Evolutionary conservation across 164 flowering plant species (phyloP), one percentile per base, ranked within the genome.

Genomic region (Kalanchoe fedtschenkoi): DNA sequence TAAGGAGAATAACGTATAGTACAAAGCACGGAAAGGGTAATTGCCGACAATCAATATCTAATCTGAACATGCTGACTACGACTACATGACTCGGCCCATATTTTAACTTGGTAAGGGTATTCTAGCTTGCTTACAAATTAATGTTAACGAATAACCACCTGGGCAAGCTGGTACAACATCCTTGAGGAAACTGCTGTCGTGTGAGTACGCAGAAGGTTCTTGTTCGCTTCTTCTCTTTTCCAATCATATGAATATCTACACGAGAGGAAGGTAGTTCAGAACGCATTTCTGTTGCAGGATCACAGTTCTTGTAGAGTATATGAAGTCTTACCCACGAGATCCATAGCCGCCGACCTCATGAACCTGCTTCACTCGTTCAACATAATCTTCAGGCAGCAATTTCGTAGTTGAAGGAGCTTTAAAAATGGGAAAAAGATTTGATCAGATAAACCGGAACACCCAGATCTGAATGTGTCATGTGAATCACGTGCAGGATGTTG

Each of bases 401-500:
- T 62, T 85, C 41, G 99, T 91, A 59, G 85, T 75, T 22, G 95
- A 77, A 69, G 99, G 97, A 68, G 51, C 97, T 95, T 69, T 43
- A 76, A 5, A 65, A 28, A 13, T 30, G 13, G 32, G 56, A 26
- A 47, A 39, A 30, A 62, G 47, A 34, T 33, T 53, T 65, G 64
- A 62, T 16, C 55, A 65, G 34, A 77, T 61, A 62, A 62, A 22
- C 13, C 22, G 43, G 51, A 64, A 6, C 39, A n/a, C 14, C 17
- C 41, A 53, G 14, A 2, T 10, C 6, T 39, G 83, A 93, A 91
- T 8, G 99, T 91, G 72, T 95, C 97, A 79, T 95, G 97, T 43
- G 96, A 84, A 82, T 95, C 96, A 76, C 96, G 99, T 62, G 99
- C 99, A 65, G 99, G 99, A 65, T 93, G 99, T 68, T 93, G 99